These are phyloP conservation scores for Euphorbia lathyris DNA, from an alignment of 345 rosid genomes.

Conservation along the genomic window DNA sequence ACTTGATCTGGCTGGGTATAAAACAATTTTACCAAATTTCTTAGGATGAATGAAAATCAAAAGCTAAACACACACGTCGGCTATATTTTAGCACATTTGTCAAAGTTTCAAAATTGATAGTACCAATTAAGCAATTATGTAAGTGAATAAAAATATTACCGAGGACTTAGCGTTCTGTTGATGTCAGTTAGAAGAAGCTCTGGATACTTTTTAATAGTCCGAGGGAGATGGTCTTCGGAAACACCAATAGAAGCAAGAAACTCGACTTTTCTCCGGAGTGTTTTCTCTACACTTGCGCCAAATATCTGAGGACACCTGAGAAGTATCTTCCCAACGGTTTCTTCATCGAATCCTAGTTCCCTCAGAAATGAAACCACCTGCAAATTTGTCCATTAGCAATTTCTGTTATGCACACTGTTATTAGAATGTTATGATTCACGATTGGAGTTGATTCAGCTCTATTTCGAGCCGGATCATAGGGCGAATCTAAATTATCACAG, in stretches of 20 bases:
- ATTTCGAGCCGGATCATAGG: too few species aligned
- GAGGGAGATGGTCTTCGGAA: slow-evolving; percentile 47
- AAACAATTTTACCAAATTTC: background rate
- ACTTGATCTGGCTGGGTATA: background rate
- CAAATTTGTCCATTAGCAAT: slow-evolving; percentile 12
- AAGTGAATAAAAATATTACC: slow-evolving; percentile 41
- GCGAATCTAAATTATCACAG: too few species aligned
- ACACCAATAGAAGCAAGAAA: slow-evolving; percentile 62
- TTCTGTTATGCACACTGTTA: too few species aligned
- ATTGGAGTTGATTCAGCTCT: too few species aligned
- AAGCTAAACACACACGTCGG: background rate
- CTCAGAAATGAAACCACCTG: slow-evolving; percentile 70
- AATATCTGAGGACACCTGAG: slow-evolving; percentile 84
- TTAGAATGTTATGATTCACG: too few species aligned
- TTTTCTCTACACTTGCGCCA: slow-evolving; percentile 55
- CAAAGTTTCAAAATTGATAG: background rate
- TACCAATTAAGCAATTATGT: background rate
- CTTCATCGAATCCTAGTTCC: slow-evolving; percentile 62
- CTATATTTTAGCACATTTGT: background rate
- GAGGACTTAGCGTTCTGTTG: slow-evolving; percentile 57
- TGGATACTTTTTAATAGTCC: slow-evolving; percentile 77
- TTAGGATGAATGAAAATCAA: background rate
- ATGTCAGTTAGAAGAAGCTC: slow-evolving; percentile 70
- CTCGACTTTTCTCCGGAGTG: slow-evolving; percentile 59
- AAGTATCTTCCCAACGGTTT: slow-evolving; percentile 52